A percentile compares a stretch with the other conserved stretches of the same genome.
phyloP scores from a whole-genome alignment of 1,284 basidiomycete species.

The Cutaneotrichosporon sp. region DNA sequence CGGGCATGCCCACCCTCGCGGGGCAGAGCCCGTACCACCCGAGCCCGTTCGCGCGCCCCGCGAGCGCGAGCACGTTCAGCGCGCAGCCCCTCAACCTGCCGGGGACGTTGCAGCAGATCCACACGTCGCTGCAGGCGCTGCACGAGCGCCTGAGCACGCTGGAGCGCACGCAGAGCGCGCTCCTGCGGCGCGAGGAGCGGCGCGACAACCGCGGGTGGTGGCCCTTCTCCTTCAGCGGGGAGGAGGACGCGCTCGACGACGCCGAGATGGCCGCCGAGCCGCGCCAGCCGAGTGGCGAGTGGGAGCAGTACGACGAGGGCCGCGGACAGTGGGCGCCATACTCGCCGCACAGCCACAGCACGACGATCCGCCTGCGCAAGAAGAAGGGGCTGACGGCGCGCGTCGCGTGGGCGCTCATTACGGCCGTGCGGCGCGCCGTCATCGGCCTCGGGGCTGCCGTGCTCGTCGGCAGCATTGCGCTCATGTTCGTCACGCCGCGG shows the following conservation, averaged over 20 bases:
- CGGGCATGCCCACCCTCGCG: neutral
- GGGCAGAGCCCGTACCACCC: constrained; percentile 11
- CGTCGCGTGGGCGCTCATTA: constrained; percentile 38
- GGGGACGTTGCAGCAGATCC: constrained; percentile 55
- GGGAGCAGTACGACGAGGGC: constrained; percentile 23
- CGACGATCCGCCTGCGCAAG: constrained; percentile 24
- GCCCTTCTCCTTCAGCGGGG: constrained; percentile 35
- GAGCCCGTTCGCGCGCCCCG: constrained; percentile 24
- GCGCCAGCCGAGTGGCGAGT: constrained; percentile 3
- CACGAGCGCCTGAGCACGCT: constrained; percentile 80
- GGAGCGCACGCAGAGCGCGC: constrained; percentile 57
- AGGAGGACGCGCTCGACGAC: constrained; percentile 43
- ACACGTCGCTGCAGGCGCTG: constrained; percentile 84
- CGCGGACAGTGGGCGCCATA: neutral
- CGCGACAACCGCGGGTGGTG: constrained; percentile 40
- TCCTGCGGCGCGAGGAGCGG: constrained; percentile 38
- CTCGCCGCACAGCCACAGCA: constrained; percentile 12
- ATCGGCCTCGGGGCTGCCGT: constrained; percentile 40
- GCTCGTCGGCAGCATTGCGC: constrained; percentile 31
- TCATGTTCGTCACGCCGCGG: constrained; percentile 38
- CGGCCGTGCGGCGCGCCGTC: constrained; percentile 36
- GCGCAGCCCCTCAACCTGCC: constrained; percentile 36
- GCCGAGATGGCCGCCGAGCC: constrained; percentile 32
- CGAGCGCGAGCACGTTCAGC: constrained; percentile 52
- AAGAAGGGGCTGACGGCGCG: constrained; percentile 34